Percentiles rank a stretch among this genome's conserved stretches.
Evolutionary conservation across 2,329 filamentous ascomycete species (phyloP).

Genomic region (Colletotrichum melonis): DNA sequence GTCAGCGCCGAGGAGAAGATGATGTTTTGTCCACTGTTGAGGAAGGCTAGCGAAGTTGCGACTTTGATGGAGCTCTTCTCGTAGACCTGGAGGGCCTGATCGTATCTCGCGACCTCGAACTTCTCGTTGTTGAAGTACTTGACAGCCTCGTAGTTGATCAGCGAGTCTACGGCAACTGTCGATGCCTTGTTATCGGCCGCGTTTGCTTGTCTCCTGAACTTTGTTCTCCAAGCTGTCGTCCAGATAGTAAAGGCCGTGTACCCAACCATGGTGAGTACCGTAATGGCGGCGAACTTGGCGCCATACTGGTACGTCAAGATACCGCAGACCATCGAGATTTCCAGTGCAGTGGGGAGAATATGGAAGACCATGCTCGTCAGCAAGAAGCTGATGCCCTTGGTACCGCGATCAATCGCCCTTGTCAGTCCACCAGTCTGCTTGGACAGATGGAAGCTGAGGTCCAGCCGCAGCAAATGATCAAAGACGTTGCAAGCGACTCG

Average conservation of each 20-base stretch:
- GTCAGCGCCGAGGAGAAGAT: slow-evolving; percentile 96
- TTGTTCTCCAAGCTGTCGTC: slow-evolving; percentile 97
- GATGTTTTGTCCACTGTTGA: slow-evolving; percentile 96
- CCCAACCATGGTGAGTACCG: slow-evolving; percentile 87
- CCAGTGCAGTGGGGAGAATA: slow-evolving; percentile 90
- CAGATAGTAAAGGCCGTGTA: slow-evolving; percentile 98
- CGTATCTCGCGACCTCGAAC: slow-evolving; percentile 91
- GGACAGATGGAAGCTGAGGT: slow-evolving; percentile 92
- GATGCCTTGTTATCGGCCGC: slow-evolving; percentile 96
- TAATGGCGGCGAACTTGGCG: slow-evolving; percentile 90
- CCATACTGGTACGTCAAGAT: slow-evolving; percentile 98
- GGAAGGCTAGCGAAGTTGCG: slow-evolving; percentile 88
- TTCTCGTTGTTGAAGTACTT: slow-evolving; percentile 99
- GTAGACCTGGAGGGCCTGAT: slow-evolving; percentile 86
- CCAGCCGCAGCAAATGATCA: slow-evolving; percentile 86
- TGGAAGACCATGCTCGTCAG: slow-evolving; percentile 99
- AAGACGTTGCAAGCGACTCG: slow-evolving; percentile 93
- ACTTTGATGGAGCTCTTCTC: slow-evolving; percentile 97
- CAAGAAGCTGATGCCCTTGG: slow-evolving; percentile 97
- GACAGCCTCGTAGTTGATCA: slow-evolving; percentile 99
- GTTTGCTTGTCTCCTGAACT: slow-evolving; percentile 94
- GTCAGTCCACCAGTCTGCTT: slow-evolving; percentile 96
- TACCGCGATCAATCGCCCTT: slow-evolving; percentile 93
- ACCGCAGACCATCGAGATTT: slow-evolving; percentile 95
- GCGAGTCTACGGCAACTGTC: slow-evolving; percentile 93